Base-by-base conservation (phyloP, 257 asterid genomes). In the Gardenia jasminoides region DNA sequence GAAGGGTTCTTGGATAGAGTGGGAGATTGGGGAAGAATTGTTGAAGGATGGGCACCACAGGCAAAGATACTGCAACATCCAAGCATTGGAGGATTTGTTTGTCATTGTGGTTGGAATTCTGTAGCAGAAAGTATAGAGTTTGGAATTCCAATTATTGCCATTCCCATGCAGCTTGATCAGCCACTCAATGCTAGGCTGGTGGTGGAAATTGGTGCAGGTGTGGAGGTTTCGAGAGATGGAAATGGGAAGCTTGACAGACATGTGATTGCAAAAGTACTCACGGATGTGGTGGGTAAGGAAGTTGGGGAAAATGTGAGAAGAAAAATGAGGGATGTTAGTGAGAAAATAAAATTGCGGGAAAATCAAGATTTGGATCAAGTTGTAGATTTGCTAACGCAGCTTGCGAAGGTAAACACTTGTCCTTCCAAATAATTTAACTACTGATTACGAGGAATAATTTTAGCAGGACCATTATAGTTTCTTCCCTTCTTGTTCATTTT, bases 101-200 rank as follows among this genome's bases (percentile, higher is more conserved):
- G 83, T 52, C 88, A 85, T 6, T 82, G 88, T 24, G 88, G 88
- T 12, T 82, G 90, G 90, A 79, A 50, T 70, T 84, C 90, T 6
- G 12, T 76, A 0, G 13, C 72, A 56, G 90, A 86, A 30, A 82
- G 86, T 26, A 76, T 76, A 26, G 67, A 80, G 26, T 46, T 84
- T 36, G 88, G 86, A 3, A 81, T 82, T 31, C 88, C 90, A 7
- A 72, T 87, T 15, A 87, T 84, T 6, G 79, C 82, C 0, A 47
- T 84, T 36, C 90, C 90, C 0, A 87, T 87, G 88, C 80, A 80
- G 6, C 70, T 81, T 31, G 88, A 87, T 36, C 88, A 87, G 80
- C 88, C 90, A 0, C 2, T 82, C 41, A 87, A 84, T 72, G 83
- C 85, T 13, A 84, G 80, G 80, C 74, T 86, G 77, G 80, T 62